Base-by-base conservation (phyloP, 169 alveolate genomes). In the Plasmodium coatneyi region DNA sequence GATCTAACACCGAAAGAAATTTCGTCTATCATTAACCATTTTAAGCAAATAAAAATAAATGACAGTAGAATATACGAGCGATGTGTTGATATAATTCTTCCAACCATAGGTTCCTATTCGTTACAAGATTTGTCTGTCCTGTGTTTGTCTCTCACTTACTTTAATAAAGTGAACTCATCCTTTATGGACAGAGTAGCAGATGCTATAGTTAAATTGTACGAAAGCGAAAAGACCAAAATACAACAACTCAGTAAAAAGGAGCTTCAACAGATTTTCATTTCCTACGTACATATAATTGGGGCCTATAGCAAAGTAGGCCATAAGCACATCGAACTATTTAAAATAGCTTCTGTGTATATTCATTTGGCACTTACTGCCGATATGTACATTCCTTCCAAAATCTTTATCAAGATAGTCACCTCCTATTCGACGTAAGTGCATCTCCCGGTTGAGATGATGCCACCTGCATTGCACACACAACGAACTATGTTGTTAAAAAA, bases 241-340 rank as follows among this genome's bases (percentile, higher is more conserved):
- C 81, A 74, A 12, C 54, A 82, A 19, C 80, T 60, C 10, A 78
- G 71, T 52, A 83, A 71, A 83, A 82, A 78, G 16, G 81, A 71
- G 39, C 46, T 89, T 39, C 34, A 76, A 14, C 81, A 82, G 39
- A 39, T 36, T 34, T 92, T 93, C 30, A 95, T 94, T 46, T 96
- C 97, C 14, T 96, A 93, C 79, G 95, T 95, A n/a, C 97, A 96
- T 94, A 93, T 96, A 22, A 83, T 96, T 34, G 97, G 97, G 5
- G 87, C 97, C 4, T 96, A 81, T 52, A 89, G 96, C 19, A 95
- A 95, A 90, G 94, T 95, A 82, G 92, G 93, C 41, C 81, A 49
- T 71, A 95, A 90, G 76, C 90, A 95, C 74, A 93, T 92, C 19
- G 96, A 93, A 81, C 78, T 96, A 30, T 96, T 96, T 80, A 96